Conservation (phyloP, 2,329 filamentous ascomycete genomes). For the Tolypocladium amazonense region DNA sequence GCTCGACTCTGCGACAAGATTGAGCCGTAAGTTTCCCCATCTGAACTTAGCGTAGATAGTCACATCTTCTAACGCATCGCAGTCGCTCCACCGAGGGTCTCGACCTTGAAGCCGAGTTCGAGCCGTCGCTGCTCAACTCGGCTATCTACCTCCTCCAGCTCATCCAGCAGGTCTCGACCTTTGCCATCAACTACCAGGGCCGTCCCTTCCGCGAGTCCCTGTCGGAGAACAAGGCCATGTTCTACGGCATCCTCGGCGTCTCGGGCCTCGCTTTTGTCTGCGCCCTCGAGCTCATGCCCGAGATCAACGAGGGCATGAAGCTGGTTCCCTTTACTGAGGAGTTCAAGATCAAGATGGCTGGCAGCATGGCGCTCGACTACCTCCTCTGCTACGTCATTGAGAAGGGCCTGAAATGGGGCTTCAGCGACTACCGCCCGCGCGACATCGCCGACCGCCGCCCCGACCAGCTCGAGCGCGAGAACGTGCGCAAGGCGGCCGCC, state of each 20-base stretch:
- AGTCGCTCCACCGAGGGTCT: slow-evolving; percentile 46
- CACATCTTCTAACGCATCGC: slow-evolving; percentile 1
- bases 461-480: slow-evolving; percentile 76
- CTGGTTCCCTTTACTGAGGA: slow-evolving; percentile 82
- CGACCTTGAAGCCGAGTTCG: slow-evolving; percentile 90
- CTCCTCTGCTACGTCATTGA: slow-evolving; percentile 80
- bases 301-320: slow-evolving; percentile 87
- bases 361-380: slow-evolving; percentile 81
- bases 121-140: slow-evolving; percentile 87
- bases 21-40: slow-evolving; percentile 58
- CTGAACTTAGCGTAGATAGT: too few relatives aligned
- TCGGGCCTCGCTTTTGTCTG: slow-evolving; percentile 87
- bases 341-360: slow-evolving; percentile 81
- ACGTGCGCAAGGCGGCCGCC: slow-evolving; percentile 53
- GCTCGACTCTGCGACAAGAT: slow-evolving; percentile 77
- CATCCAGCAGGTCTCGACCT: slow-evolving; percentile 98
- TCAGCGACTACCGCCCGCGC: slow-evolving; percentile 86
- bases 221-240: slow-evolving; percentile 95
- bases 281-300: slow-evolving; percentile 88
- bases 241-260: slow-evolving; percentile 87
- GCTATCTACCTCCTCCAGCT: slow-evolving; percentile 95
- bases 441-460: slow-evolving; percentile 81
- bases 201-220: slow-evolving; percentile 95
- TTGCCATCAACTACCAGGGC: slow-evolving; percentile 98
- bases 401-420: slow-evolving; percentile 70